Percentiles rank a stretch among this genome's conserved stretches.
phyloP scores from a whole-genome alignment of 495 filamentous ascomycete genomes.

The Pseudoneurospora amorphoporcata region DNA sequence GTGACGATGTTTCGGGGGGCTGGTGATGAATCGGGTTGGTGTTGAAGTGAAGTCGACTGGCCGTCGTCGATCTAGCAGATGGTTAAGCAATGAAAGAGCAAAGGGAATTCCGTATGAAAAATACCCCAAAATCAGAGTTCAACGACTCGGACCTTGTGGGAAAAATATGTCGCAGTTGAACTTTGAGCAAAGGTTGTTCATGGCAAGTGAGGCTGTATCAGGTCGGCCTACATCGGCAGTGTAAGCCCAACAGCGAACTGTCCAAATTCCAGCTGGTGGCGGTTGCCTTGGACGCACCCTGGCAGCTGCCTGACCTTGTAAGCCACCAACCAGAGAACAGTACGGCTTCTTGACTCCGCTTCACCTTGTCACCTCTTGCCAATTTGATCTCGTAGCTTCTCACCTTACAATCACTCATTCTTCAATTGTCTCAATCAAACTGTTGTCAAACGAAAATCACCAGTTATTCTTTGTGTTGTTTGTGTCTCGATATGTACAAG shows the following conservation, averaged over 20 bases:
- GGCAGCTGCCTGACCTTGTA: background rate
- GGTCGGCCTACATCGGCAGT: background rate
- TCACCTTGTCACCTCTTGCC: background rate
- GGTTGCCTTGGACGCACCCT: background rate
- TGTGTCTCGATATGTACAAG: background rate
- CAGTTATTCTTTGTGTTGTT: background rate
- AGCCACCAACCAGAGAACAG: background rate
- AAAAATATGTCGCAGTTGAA: background rate
- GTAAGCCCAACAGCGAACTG: background rate
- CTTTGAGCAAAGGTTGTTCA: background rate
- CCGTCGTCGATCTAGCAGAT: background rate
- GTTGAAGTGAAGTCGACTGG: background rate
- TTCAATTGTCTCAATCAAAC: background rate
- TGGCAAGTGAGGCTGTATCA: background rate
- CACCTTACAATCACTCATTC: background rate
- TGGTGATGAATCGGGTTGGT: background rate
- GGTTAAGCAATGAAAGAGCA: background rate
- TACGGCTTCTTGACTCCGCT: background rate
- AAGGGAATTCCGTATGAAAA: background rate
- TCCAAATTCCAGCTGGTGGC: background rate
- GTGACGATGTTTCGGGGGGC: background rate
- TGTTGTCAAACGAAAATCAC: background rate
- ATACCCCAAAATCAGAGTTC: background rate
- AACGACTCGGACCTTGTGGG: background rate
- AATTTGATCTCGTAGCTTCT: background rate